phyloP scores from a whole-genome alignment of 1,284 basidiomycete genomes.

The Mycosarcoma maydis region DNA sequence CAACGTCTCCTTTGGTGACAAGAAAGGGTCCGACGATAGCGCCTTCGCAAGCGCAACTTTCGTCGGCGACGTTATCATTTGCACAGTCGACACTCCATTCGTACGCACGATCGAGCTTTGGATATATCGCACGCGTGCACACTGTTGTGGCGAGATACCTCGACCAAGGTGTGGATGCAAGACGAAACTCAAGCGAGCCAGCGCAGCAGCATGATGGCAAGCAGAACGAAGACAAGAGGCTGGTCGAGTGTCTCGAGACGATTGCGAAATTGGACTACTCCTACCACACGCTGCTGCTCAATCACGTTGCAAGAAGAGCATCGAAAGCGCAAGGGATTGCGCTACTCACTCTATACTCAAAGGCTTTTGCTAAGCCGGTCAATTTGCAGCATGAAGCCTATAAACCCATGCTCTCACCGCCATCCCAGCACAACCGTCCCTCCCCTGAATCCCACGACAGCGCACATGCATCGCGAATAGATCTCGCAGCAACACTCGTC shows the following conservation, averaged over 20 bases:
- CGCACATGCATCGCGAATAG: not conserved
- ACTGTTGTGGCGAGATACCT: conserved; percentile 13
- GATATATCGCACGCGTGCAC: conserved; percentile 75
- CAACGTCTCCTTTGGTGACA: not conserved
- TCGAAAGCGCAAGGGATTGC: conserved; percentile 92
- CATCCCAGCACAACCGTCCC: too few relatives aligned
- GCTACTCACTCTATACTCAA: conserved; percentile 83
- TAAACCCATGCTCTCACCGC: too few relatives aligned
- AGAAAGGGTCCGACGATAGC: conserved; percentile 3
- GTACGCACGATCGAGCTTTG: conserved; percentile 79
- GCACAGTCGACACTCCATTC: conserved; percentile 76
- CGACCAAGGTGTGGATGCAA: conserved; percentile 5
- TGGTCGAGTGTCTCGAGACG: conserved; percentile 15
- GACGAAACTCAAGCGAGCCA: too few relatives aligned
- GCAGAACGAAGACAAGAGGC: not conserved
- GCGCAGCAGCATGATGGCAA: too few relatives aligned
- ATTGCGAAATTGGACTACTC: conserved; percentile 74
- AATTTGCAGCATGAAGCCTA: conserved; percentile 21
- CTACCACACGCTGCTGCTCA: conserved; percentile 86
- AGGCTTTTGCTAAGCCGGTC: conserved; percentile 43
- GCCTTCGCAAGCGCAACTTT: conserved; percentile 39
- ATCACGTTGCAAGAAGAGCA: conserved; percentile 86
- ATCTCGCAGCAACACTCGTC: conserved; percentile 18
- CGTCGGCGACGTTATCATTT: conserved; percentile 70
- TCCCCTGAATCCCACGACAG: not conserved